Evolutionary conservation across 2,329 filamentous ascomycete genomes (phyloP).

Genomic region (Fusarium transvaalense): DNA sequence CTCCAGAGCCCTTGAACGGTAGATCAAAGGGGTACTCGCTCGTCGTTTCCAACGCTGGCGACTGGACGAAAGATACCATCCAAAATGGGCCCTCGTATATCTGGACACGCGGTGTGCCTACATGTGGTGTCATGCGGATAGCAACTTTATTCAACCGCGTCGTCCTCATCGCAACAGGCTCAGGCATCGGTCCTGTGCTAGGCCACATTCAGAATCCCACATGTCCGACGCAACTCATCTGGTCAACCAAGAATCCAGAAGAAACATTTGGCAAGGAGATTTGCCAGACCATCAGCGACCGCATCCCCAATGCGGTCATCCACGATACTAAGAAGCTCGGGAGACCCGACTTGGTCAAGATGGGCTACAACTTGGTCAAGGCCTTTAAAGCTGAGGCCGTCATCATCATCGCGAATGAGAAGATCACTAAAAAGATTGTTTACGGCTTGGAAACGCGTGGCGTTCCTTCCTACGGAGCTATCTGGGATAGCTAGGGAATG

Average conservation of each 20-base stretch:
- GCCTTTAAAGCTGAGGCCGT: conserved; percentile 74
- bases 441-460: conserved; percentile 75
- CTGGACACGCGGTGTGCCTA: conserved; percentile 76
- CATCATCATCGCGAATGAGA: conserved; percentile 78
- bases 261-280: conserved; percentile 72
- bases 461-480: conserved; percentile 76
- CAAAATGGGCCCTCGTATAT: conserved; percentile 69
- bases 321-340: conserved; percentile 73
- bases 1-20: conserved; percentile 55
- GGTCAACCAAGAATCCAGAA: conserved; percentile 73
- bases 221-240: conserved; percentile 71
- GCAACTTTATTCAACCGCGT: conserved; percentile 75
- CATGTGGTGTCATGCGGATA: conserved; percentile 75
- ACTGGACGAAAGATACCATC: conserved; percentile 79
- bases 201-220: conserved; percentile 67
- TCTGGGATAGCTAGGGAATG: conserved; percentile 69
- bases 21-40: conserved; percentile 69
- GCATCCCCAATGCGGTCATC: conserved; percentile 73
- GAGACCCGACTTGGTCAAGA: conserved; percentile 67
- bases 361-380: conserved; percentile 66
- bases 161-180: conserved; percentile 78
- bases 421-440: conserved; percentile 75
- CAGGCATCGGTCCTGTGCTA: conserved; percentile 77
- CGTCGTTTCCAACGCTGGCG: conserved; percentile 78
- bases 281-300: conserved; percentile 65